Evolutionary conservation across 2,329 filamentous ascomycete genomes (phyloP).

Genomic region (Colletotrichum incanum): DNA sequence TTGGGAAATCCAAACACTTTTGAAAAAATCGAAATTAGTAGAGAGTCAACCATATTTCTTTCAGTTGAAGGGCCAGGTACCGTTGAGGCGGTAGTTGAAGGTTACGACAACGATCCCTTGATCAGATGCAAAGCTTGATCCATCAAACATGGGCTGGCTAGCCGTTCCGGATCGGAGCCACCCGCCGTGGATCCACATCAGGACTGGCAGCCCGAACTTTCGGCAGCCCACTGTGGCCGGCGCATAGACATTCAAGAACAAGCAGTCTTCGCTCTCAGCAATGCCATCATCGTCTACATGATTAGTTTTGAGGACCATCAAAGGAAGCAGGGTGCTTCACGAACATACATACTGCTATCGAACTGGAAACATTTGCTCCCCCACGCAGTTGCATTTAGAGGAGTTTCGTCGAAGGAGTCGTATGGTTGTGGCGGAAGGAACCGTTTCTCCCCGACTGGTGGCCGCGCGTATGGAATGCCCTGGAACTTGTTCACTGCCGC

Average conservation of each 20-base stretch:
- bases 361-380: constrained; percentile 12
- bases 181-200: constrained; percentile 43
- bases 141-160: constrained; percentile 28
- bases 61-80: neutral
- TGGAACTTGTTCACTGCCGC: constrained; percentile 49
- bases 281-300: neutral
- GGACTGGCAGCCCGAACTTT: constrained; percentile 29
- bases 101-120: constrained; percentile 34
- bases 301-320: neutral
- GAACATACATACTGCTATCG: neutral
- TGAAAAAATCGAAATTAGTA: neutral
- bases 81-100: constrained; percentile 29
- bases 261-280: constrained; percentile 52
- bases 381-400: constrained; percentile 20
- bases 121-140: constrained; percentile 24
- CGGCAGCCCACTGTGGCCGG: constrained; percentile 44
- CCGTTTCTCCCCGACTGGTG: constrained; percentile 42
- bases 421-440: constrained; percentile 7
- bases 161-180: constrained; percentile 29
- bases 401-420: neutral
- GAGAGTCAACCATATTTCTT: neutral
- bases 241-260: constrained; percentile 53
- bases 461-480: constrained; percentile 51
- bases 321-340: neutral
- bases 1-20: constrained; percentile 34